Percentiles rank a stretch among this genome's conserved stretches.
Evolutionary conservation across 306 rosid genomes (phyloP).

Genomic region (Albizia julibrissin): DNA sequence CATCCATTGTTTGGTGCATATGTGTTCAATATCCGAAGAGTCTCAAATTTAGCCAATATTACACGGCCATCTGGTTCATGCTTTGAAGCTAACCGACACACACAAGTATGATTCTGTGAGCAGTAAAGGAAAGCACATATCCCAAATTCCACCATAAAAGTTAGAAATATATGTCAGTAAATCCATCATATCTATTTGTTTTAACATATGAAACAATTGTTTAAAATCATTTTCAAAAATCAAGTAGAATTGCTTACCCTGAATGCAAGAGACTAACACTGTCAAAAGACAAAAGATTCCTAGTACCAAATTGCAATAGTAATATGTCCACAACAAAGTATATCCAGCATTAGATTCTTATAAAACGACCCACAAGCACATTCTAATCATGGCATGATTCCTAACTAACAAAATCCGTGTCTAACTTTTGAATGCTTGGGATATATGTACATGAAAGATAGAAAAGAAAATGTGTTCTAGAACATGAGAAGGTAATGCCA

Average conservation of each 20-base stretch:
- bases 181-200: neutral
- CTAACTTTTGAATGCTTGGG: conserved; percentile 25
- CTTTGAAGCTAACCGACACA: conserved; percentile 73
- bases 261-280: neutral
- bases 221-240: neutral
- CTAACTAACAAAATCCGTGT: neutral
- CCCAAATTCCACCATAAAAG: conserved; percentile 12
- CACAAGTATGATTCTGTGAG: conserved; percentile 28
- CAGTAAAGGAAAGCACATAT: conserved; percentile 23
- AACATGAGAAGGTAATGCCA: conserved; percentile 25
- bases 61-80: conserved; percentile 96
- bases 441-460: conserved; percentile 1
- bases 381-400: neutral
- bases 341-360: conserved; percentile 1
- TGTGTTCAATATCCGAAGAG: conserved; percentile 77
- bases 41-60: conserved; percentile 86
- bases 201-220: neutral
- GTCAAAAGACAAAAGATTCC: neutral
- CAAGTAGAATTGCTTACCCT: conserved; percentile 3
- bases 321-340: neutral
- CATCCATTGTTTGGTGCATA: conserved; percentile 96
- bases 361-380: conserved; percentile 6
- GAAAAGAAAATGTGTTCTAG: neutral
- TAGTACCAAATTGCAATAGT: conserved; percentile 11
- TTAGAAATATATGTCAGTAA: conserved; percentile 5